phyloP scores from a whole-genome alignment of 164 flowering plant genomes.

The Dillenia suffruticosa region DNA sequence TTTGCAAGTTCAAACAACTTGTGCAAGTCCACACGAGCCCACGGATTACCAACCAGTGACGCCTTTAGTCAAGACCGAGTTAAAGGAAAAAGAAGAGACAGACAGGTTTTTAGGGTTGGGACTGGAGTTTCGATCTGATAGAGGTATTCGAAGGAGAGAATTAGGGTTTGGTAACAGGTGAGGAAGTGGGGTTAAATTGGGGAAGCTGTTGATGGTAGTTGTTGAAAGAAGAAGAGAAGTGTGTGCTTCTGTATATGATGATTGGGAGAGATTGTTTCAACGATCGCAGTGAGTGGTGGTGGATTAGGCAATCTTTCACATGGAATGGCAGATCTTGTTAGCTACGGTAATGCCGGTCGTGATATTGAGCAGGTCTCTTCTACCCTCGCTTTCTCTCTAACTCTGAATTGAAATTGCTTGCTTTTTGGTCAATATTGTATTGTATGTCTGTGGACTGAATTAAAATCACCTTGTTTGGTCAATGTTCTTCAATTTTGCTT shows the following conservation, averaged over 20 bases:
- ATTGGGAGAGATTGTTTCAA: slow-evolving; percentile 21
- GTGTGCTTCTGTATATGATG: slow-evolving; percentile 42
- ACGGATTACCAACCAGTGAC: too few species aligned
- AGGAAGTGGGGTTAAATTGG: slow-evolving; percentile 7
- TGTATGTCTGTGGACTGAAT: not conserved
- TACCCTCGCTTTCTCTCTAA: not conserved
- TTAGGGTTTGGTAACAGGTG: slow-evolving; percentile 9
- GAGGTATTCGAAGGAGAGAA: not conserved
- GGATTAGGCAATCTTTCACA: slow-evolving; percentile 49
- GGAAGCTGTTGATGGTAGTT: slow-evolving; percentile 32
- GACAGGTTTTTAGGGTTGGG: not conserved
- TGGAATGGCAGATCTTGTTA: slow-evolving; percentile 99
- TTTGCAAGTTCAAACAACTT: too few species aligned
- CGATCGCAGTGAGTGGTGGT: slow-evolving; percentile 63
- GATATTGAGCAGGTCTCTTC: slow-evolving; percentile 71
- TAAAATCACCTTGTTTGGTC: not conserved
- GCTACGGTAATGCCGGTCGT: slow-evolving; percentile 77
- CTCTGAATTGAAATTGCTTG: too few species aligned
- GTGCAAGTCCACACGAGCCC: too few species aligned
- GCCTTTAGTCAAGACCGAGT: too few species aligned
- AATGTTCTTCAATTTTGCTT: not conserved
- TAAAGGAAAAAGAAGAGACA: too few species aligned
- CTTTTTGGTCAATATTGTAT: too few species aligned
- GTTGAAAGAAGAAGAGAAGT: slow-evolving; percentile 8
- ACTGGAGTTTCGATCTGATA: slow-evolving; percentile 9